These are phyloP conservation scores for Zychaea mexicana DNA, from an alignment of 371 early-diverging fungal genomes.

Conservation along the genomic window DNA sequence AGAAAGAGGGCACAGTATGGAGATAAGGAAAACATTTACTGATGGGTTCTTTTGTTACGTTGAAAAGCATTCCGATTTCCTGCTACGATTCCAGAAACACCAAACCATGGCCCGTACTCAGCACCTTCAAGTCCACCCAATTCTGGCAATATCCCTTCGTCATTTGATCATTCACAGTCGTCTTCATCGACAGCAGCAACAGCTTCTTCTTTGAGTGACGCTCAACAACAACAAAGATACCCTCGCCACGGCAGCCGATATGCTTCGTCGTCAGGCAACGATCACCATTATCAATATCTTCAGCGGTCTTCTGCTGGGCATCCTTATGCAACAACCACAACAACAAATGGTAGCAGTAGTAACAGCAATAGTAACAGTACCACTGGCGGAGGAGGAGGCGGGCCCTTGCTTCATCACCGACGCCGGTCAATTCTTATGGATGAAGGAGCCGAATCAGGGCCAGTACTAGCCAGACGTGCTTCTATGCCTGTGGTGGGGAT, in stretches of 20 bases:
- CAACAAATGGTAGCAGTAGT: no score
- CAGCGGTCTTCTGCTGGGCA: slow-evolving; percentile 10
- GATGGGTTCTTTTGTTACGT: no score
- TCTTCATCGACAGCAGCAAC: background rate
- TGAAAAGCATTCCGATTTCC: slow-evolving; percentile 47
- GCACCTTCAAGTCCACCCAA: slow-evolving; percentile 64
- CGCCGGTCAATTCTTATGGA: slow-evolving; percentile 36
- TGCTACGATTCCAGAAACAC: slow-evolving; percentile 40
- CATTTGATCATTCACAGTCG: background rate
- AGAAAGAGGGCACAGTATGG: no score
- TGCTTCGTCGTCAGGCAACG: slow-evolving; percentile 15
- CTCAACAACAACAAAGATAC: slow-evolving; percentile 5
- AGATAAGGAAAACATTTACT: no score
- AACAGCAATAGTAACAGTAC: background rate
- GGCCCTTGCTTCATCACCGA: slow-evolving; percentile 29
- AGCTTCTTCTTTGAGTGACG: background rate
- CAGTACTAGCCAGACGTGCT: slow-evolving; percentile 40
- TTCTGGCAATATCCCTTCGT: slow-evolving; percentile 11
- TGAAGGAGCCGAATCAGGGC: slow-evolving; percentile 15
- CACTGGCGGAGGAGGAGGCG: slow-evolving; percentile 11
- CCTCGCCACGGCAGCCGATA: slow-evolving; percentile 23
- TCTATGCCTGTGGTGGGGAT: slow-evolving; percentile 51
- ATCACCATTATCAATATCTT: slow-evolving; percentile 19
- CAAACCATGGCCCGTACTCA: slow-evolving; percentile 48
- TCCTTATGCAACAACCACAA: slow-evolving; percentile 14